Conservation (phyloP, 768 basidiomycete species). For the Phanerodontia chrysosporium region DNA sequence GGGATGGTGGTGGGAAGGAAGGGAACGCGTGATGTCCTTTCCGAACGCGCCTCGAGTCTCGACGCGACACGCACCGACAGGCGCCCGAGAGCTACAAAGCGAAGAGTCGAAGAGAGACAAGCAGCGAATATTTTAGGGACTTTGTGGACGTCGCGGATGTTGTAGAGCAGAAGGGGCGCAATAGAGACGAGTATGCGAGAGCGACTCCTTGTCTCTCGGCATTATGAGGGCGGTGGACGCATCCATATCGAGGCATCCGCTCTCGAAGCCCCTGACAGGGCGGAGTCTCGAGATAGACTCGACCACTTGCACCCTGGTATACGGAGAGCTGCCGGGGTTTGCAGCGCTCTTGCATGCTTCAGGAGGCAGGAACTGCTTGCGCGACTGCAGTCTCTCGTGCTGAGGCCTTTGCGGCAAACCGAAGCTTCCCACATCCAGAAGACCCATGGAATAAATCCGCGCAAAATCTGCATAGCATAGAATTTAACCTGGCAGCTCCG, state of each 20-base stretch:
- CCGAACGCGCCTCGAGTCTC: slow-evolving; percentile 12
- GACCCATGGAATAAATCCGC: too few relatives aligned
- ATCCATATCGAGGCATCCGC: slow-evolving; percentile 5
- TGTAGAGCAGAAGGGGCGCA: not conserved
- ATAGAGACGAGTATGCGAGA: not conserved
- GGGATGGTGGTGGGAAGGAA: slow-evolving; percentile 8
- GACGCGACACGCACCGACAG: slow-evolving; percentile 16
- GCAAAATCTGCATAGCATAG: not conserved
- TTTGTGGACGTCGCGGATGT: not conserved
- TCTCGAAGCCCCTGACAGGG: not conserved
- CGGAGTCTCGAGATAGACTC: not conserved
- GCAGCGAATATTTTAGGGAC: not conserved
- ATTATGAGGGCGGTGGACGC: not conserved
- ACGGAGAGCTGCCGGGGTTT: not conserved
- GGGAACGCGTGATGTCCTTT: slow-evolving; percentile 9
- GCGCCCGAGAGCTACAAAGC: not conserved
- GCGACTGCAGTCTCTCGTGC: too few relatives aligned
- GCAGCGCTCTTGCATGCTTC: not conserved
- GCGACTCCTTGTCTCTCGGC: not conserved
- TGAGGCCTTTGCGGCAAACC: too few relatives aligned
- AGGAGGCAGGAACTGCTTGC: not conserved
- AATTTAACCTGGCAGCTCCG: not conserved
- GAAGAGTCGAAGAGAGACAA: not conserved
- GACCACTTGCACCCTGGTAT: not conserved
- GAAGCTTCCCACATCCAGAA: too few relatives aligned